These are phyloP conservation scores for Phytophthora megakarya DNA, from an alignment of 352 stramenopile species.

Conservation along the genomic window DNA sequence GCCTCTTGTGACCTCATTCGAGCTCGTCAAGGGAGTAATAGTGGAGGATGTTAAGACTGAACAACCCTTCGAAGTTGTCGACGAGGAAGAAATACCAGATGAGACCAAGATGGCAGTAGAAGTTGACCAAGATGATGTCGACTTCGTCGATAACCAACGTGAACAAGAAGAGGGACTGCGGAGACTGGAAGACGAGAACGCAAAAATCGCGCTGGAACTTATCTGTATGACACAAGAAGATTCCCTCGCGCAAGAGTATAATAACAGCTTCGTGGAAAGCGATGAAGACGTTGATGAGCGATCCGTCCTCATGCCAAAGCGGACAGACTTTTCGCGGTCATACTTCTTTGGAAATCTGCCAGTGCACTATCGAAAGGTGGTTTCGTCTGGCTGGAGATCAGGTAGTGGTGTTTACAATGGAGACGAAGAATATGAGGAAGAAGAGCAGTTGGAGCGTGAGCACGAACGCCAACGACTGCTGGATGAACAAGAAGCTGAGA, in stretches of 20 bases:
- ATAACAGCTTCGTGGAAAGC: slow-evolving; percentile 40
- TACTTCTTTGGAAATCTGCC: slow-evolving; percentile 79
- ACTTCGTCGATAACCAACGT: slow-evolving; percentile 18
- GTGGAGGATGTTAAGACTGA: slow-evolving; percentile 17
- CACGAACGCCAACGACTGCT: slow-evolving; percentile 59
- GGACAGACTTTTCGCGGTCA: slow-evolving; percentile 68
- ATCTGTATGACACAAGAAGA: slow-evolving; percentile 40
- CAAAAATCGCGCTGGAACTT: slow-evolving; percentile 31
- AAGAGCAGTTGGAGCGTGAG: slow-evolving; percentile 65
- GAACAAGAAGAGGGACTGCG: slow-evolving; percentile 32
- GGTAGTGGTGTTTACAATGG: slow-evolving; percentile 74
- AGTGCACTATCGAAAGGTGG: slow-evolving; percentile 45
- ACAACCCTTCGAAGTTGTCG: slow-evolving; percentile 14
- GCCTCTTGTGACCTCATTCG: slow-evolving; percentile 37
- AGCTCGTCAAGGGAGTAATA: slow-evolving; percentile 29
- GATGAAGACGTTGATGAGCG: slow-evolving; percentile 59
- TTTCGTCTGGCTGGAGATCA: slow-evolving; percentile 49
- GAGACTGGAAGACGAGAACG: slow-evolving; percentile 22
- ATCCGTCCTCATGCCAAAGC: slow-evolving; percentile 50
- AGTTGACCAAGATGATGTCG: slow-evolving; percentile 6
- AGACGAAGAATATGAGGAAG: slow-evolving; percentile 75
- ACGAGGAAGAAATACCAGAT: slow-evolving; percentile 14
- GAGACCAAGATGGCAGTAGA: slow-evolving; percentile 5
- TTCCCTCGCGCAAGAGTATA: slow-evolving; percentile 34
- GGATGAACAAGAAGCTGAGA: slow-evolving; percentile 65